These are phyloP conservation scores for Malassezia restricta DNA, from an alignment of 1,284 basidiomycete genomes.

Conservation along the genomic window DNA sequence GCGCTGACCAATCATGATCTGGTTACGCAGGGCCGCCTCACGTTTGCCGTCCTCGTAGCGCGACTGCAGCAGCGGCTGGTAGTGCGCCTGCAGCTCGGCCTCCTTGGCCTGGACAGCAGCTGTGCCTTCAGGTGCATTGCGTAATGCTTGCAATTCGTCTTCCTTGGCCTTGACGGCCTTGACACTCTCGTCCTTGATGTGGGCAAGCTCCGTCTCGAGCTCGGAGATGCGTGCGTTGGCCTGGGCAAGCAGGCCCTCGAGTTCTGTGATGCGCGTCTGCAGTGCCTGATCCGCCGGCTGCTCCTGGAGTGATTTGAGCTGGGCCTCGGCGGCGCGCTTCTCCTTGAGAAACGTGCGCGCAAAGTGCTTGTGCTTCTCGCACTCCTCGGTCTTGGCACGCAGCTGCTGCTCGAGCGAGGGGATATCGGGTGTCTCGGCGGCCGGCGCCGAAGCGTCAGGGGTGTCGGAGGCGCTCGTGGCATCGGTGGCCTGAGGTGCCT, in stretches of 20 bases:
- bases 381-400: conserved; percentile 14
- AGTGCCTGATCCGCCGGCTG: conserved; percentile 17
- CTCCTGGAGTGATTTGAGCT: conserved; percentile 23
- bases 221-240: conserved; percentile 28
- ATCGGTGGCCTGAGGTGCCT: conserved; percentile 6
- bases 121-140: conserved; percentile 15
- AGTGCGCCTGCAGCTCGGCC: conserved; percentile 28
- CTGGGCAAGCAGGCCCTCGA: conserved; percentile 9
- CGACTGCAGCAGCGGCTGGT: conserved; percentile 32
- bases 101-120: conserved; percentile 32
- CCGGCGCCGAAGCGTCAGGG: background rate
- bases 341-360: conserved; percentile 14
- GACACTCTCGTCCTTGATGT: background rate
- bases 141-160: conserved; percentile 7
- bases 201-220: conserved; percentile 26
- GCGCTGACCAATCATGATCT: conserved; percentile 39
- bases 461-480: conserved; percentile 13
- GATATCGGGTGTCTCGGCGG: background rate
- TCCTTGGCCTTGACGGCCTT: background rate
- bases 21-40: conserved; percentile 41
- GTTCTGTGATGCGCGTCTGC: conserved; percentile 9
- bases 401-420: conserved; percentile 9
- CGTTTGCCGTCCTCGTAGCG: conserved; percentile 42
- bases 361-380: conserved; percentile 17
- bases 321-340: conserved; percentile 23